Evolutionary conservation across 225 moss, liverwort and hornwort genomes (phyloP).

Genomic region (Sphagnum contortum): DNA sequence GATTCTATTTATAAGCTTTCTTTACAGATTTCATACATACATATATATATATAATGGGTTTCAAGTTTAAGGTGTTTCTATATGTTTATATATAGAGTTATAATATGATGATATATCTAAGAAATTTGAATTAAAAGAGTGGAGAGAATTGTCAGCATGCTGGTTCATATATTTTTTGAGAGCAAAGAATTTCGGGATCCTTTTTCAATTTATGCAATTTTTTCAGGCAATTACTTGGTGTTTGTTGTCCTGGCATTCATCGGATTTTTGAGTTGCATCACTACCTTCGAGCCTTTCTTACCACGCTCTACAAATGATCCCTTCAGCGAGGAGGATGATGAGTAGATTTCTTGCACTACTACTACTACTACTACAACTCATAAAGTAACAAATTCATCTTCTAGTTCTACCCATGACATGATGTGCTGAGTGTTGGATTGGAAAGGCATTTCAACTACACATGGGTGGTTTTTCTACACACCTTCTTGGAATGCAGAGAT

Average conservation of each 20-base stretch:
- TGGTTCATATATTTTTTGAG: too few relatives aligned
- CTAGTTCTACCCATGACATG: too few relatives aligned
- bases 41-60: background rate
- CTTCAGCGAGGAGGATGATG: background rate
- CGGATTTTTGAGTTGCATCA: constrained; percentile 7
- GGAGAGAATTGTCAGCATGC: too few relatives aligned
- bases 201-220: background rate
- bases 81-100: background rate
- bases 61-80: background rate
- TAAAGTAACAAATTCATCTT: too few relatives aligned
- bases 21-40: too few relatives aligned
- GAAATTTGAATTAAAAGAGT: background rate
- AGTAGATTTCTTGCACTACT: too few relatives aligned
- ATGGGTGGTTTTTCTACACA: too few relatives aligned
- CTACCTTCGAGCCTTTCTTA: constrained; percentile 12
- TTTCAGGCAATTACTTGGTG: constrained; percentile 21
- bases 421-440: too few relatives aligned
- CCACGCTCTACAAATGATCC: constrained; percentile 17
- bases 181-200: too few relatives aligned
- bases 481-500: too few relatives aligned
- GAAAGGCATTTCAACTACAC: too few relatives aligned
- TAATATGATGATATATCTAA: background rate
- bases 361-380: too few relatives aligned
- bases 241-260: constrained; percentile 16
- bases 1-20: background rate